Conservation (phyloP, 2,329 filamentous ascomycete genomes). For the Colletotrichum theobromicola region DNA sequence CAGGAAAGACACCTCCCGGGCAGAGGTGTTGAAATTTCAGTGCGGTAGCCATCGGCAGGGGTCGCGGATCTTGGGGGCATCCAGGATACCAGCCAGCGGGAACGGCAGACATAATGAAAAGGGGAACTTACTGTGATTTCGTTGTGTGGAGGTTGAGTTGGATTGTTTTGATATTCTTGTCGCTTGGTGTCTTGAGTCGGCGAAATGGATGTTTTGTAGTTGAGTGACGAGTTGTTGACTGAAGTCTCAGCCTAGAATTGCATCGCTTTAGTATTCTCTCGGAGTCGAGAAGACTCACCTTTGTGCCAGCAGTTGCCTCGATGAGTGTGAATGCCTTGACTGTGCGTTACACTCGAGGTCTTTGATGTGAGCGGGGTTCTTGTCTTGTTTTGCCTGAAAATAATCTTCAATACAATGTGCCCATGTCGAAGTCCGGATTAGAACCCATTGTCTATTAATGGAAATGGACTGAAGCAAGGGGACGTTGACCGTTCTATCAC, state of each 20-base stretch:
- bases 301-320: neutral
- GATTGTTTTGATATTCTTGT: neutral
- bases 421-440: neutral
- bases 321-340: neutral
- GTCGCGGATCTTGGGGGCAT: neutral
- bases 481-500: neutral
- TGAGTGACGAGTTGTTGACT: neutral
- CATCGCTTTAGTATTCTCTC: neutral
- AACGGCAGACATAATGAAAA: neutral
- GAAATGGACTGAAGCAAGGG: neutral
- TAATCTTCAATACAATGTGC: neutral
- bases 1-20: neutral
- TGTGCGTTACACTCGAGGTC: neutral
- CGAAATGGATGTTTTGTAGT: neutral
- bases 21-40: neutral
- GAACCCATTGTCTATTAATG: neutral
- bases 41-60: neutral
- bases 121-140: neutral
- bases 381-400: neutral
- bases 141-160: neutral
- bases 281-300: neutral
- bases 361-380: neutral
- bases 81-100: neutral
- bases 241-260: neutral
- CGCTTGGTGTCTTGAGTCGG: neutral